phyloP scores from a whole-genome alignment of 257 asterid species.

The Linaria vulgaris region DNA sequence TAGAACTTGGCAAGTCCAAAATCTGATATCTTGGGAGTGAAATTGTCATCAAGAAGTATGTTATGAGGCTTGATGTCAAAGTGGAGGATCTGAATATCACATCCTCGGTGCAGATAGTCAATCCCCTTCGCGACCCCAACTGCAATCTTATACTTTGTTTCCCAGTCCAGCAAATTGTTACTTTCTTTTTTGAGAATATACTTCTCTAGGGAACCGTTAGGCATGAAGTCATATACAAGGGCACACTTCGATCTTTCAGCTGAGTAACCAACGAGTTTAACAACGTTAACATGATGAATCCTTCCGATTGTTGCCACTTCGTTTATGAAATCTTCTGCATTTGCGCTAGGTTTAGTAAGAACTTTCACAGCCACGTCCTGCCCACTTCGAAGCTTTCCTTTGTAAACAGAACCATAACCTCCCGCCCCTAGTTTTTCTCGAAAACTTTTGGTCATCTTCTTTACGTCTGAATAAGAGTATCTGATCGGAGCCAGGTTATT shows the following conservation, averaged over 20 bases:
- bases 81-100: conserved; percentile 24
- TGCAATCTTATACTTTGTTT: conserved; percentile 23
- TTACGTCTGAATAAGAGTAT: conserved; percentile 19
- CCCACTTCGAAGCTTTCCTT: conserved; percentile 29
- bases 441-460: conserved; percentile 17
- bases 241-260: conserved; percentile 27
- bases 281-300: conserved; percentile 36
- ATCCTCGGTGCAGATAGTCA: conserved; percentile 23
- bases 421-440: conserved; percentile 27
- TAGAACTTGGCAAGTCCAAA: conserved; percentile 26
- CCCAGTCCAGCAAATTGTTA: not conserved
- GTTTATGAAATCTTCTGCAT: conserved; percentile 26
- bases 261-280: conserved; percentile 31
- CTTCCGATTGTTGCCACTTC: conserved; percentile 35
- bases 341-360: conserved; percentile 7
- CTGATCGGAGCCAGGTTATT: conserved; percentile 29
- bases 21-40: conserved; percentile 28
- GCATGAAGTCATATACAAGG: conserved; percentile 28
- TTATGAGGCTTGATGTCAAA: conserved; percentile 36
- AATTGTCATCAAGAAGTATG: conserved; percentile 28
- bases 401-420: conserved; percentile 33
- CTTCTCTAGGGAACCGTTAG: conserved; percentile 26
- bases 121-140: conserved; percentile 31
- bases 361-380: conserved; percentile 18
- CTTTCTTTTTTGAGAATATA: conserved; percentile 13